phyloP scores from a whole-genome alignment of 176 grass and related monocot genomes.

The Otatea glauca region DNA sequence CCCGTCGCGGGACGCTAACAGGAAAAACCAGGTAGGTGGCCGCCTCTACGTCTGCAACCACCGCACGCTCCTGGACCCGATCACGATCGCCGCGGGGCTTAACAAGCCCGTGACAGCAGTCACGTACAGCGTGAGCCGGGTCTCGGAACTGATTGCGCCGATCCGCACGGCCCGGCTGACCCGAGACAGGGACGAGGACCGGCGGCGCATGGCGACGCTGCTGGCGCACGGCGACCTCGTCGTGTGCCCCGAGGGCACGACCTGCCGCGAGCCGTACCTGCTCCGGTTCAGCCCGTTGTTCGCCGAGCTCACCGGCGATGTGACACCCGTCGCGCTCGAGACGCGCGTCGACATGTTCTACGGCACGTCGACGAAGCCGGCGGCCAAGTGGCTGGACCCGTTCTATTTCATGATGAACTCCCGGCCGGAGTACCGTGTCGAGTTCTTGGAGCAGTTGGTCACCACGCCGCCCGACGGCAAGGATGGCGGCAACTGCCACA shows the following conservation, averaged over 20 bases:
- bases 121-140: slow-evolving; percentile 79
- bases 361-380: slow-evolving; percentile 60
- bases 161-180: slow-evolving; percentile 70
- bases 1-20: background rate
- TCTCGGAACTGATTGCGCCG: slow-evolving; percentile 71
- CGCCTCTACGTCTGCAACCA: slow-evolving; percentile 83
- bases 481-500: background rate
- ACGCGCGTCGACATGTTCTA: slow-evolving; percentile 75
- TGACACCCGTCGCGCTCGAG: slow-evolving; percentile 67
- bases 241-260: slow-evolving; percentile 90
- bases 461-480: background rate
- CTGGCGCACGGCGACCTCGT: slow-evolving; percentile 64
- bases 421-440: slow-evolving; percentile 55
- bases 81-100: slow-evolving; percentile 59
- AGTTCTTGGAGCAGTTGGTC: slow-evolving; percentile 54
- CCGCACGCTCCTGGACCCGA: slow-evolving; percentile 87
- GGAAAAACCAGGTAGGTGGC: background rate
- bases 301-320: slow-evolving; percentile 52
- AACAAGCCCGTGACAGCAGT: slow-evolving; percentile 65
- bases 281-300: slow-evolving; percentile 80
- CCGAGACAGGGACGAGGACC: slow-evolving; percentile 58
- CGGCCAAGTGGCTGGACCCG: slow-evolving; percentile 73
- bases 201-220: slow-evolving; percentile 54
- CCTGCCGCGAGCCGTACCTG: slow-evolving; percentile 72
- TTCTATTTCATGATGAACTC: slow-evolving; percentile 86